Evolutionary conservation across 2,329 filamentous ascomycete species (phyloP).

Genomic region (Cucurbitaria berberidis): DNA sequence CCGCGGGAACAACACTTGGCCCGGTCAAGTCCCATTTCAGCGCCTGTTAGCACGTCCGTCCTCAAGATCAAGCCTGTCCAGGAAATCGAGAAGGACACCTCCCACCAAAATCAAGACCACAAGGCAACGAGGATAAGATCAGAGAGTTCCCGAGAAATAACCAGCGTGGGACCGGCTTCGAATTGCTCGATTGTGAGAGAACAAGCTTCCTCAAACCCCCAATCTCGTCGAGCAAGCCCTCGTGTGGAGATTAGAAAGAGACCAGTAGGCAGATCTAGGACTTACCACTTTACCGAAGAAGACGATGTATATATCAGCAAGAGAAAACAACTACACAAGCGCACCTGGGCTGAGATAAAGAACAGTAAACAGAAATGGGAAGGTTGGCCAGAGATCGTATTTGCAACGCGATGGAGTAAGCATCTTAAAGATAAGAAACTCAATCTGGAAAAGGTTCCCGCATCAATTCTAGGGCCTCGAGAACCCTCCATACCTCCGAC

Average conservation of each 20-base stretch:
- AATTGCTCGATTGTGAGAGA: not conserved
- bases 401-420: conserved; percentile 23
- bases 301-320: conserved; percentile 48
- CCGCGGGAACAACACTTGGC: not conserved
- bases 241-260: conserved; percentile 18
- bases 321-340: conserved; percentile 31
- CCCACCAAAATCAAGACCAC: not conserved
- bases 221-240: conserved; percentile 11
- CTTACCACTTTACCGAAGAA: conserved; percentile 38
- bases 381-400: conserved; percentile 18
- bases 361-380: conserved; percentile 27
- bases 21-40: conserved; percentile 20
- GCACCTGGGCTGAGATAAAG: conserved; percentile 33
- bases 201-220: not conserved
- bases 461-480: not conserved
- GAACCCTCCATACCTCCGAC: not conserved
- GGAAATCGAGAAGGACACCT: not conserved
- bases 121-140: not conserved
- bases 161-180: not conserved
- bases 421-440: conserved; percentile 16
- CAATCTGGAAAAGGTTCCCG: conserved; percentile 3
- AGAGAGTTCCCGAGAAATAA: not conserved
- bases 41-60: not conserved
- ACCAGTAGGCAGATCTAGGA: not conserved
- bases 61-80: not conserved